phyloP scores from a whole-genome alignment of 306 rosid species.

The Sindora glabra region DNA sequence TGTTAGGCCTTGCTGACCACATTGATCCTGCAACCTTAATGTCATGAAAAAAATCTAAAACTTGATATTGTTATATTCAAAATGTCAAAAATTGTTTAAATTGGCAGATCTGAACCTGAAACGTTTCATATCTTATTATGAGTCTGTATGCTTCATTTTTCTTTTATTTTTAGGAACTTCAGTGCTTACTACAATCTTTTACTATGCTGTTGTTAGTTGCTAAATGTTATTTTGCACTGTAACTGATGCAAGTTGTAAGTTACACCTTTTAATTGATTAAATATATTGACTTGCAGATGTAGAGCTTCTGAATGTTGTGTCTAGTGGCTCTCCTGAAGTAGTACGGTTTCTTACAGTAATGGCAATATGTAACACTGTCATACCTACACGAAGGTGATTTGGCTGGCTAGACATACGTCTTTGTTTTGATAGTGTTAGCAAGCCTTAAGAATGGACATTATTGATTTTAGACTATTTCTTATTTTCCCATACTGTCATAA shows the following conservation, averaged over 20 bases:
- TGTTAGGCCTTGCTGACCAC: not conserved
- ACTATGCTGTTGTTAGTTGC: not conserved
- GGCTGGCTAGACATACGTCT: conserved; percentile 2
- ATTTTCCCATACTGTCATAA: conserved; percentile 18
- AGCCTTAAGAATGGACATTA: not conserved
- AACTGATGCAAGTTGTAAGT: conserved; percentile 13
- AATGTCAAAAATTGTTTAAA: not conserved
- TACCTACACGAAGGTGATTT: conserved; percentile 71
- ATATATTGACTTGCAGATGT: conserved; percentile 52
- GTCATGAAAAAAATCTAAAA: not conserved
- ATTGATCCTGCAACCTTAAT: not conserved
- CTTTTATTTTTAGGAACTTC: not conserved
- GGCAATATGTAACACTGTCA: conserved; percentile 94
- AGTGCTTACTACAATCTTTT: too few relatives aligned
- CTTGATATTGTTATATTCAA: too few relatives aligned
- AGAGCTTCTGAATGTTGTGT: conserved; percentile 61
- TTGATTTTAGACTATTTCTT: conserved; percentile 11
- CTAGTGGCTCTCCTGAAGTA: conserved; percentile 68
- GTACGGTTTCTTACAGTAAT: conserved; percentile 71
- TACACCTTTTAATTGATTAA: conserved; percentile 22
- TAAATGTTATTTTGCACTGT: not conserved
- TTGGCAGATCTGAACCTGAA: not conserved
- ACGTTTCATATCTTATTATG: not conserved
- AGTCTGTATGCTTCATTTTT: not conserved
- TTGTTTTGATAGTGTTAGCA: conserved; percentile 3